A percentile compares a stretch with the other conserved stretches of the same genome.
These are phyloP conservation scores for Xylogone sp. DNA, from an alignment of 2,329 filamentous ascomycete genomes.

Conservation along the genomic window DNA sequence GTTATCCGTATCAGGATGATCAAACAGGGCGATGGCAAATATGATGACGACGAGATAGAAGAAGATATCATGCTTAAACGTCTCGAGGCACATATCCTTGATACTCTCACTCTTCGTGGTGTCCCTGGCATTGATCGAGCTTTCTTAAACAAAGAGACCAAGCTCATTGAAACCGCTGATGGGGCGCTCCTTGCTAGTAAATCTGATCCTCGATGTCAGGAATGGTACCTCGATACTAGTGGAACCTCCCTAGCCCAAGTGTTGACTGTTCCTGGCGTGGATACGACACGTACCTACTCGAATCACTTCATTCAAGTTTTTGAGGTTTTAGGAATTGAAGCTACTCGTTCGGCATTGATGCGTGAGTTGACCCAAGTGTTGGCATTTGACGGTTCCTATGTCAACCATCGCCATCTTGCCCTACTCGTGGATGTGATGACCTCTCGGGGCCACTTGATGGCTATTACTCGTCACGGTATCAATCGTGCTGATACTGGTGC, in stretches of 20 bases:
- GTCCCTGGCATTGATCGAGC: constrained; percentile 85
- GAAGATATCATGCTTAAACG: constrained; percentile 93
- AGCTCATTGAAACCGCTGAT: constrained; percentile 62
- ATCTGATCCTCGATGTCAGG: constrained; percentile 70
- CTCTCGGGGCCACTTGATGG: constrained; percentile 87
- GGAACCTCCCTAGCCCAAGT: constrained; percentile 85
- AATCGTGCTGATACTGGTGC: constrained; percentile 97
- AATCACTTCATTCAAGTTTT: constrained; percentile 96
- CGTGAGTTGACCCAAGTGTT: constrained; percentile 88
- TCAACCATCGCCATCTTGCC: constrained; percentile 96
- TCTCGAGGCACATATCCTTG: constrained; percentile 85
- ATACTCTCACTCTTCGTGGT: constrained; percentile 87
- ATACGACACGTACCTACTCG: constrained; percentile 80
- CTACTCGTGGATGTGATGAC: constrained; percentile 98
- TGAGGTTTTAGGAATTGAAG: constrained; percentile 94
- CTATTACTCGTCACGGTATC: constrained; percentile 96
- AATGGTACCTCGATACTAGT: constrained; percentile 95
- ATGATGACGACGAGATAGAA: constrained; percentile 70
- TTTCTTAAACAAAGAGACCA: constrained; percentile 82
- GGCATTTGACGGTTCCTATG: constrained; percentile 98
- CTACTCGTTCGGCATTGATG: constrained; percentile 80
- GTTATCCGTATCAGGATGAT: constrained; percentile 90
- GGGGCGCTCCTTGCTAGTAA: constrained; percentile 73
- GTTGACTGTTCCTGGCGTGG: constrained; percentile 81
- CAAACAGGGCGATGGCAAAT: constrained; percentile 64